Conservation (phyloP, 441 rosid species). For the Pelargonium citronellum region DNA sequence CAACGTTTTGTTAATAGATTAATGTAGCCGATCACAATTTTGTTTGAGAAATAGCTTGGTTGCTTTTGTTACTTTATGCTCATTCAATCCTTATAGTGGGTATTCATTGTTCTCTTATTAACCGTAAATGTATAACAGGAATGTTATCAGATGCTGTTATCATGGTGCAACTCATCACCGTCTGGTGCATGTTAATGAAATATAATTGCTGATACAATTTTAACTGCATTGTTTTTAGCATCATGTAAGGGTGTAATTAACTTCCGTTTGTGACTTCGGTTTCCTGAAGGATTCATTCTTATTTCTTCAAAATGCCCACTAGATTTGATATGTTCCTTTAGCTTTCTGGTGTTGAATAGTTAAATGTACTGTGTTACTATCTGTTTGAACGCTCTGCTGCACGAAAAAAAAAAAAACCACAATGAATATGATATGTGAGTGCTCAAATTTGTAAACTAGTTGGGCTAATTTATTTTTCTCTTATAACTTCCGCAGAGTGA, state of each 20-base stretch:
- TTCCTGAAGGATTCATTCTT: not conserved
- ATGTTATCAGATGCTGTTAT: not conserved
- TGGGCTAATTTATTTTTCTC: too few species aligned
- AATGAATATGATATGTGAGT: not conserved
- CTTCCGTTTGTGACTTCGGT: not conserved
- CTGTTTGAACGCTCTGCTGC: too few species aligned
- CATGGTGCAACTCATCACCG: not conserved
- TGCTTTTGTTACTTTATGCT: not conserved
- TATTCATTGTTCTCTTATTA: not conserved
- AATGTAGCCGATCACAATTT: too few species aligned
- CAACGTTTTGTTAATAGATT: too few species aligned
- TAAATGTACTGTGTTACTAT: too few species aligned
- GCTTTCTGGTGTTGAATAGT: too few species aligned
- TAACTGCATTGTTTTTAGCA: not conserved
- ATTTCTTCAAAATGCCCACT: not conserved
- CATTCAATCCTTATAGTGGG: not conserved
- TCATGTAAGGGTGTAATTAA: not conserved
- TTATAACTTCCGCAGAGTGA: slow-evolving; percentile 63
- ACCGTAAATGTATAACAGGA: not conserved
- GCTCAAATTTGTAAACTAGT: not conserved
- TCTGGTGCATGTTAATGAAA: not conserved
- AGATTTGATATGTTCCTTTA: too few species aligned
- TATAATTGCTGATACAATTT: not conserved
- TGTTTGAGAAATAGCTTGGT: too few species aligned
- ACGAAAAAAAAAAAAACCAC: not conserved